These are phyloP conservation scores for Ophiosphaerella narmari DNA, from an alignment of 2,329 filamentous ascomycete species.

Conservation along the genomic window DNA sequence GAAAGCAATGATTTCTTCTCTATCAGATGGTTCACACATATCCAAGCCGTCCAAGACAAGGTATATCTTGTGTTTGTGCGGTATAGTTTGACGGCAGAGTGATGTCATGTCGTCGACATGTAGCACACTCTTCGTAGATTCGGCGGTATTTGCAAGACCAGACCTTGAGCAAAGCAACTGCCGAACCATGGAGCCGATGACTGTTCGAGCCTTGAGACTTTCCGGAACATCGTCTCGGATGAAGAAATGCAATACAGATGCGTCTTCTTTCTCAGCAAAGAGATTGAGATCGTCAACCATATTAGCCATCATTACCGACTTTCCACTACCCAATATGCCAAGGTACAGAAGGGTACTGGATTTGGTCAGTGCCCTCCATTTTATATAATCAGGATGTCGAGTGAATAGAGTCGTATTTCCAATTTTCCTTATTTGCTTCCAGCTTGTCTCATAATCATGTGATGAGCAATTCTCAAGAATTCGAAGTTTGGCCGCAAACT, in stretches of 20 bases:
- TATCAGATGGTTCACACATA: conserved; percentile 29
- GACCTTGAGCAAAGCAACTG: conserved; percentile 42
- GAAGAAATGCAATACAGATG: conserved; percentile 31
- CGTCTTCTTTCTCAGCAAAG: background rate
- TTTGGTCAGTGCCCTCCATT: conserved; percentile 28
- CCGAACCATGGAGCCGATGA: conserved; percentile 30
- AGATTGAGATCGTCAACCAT: conserved; percentile 39
- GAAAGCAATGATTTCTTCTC: conserved; percentile 15
- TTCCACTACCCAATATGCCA: conserved; percentile 52
- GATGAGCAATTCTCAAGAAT: conserved; percentile 49
- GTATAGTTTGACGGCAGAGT: conserved; percentile 19
- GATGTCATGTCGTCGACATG: conserved; percentile 22
- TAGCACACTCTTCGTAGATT: background rate
- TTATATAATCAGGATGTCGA: conserved; percentile 24
- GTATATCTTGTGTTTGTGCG: conserved; percentile 25
- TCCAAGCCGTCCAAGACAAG: conserved; percentile 45
- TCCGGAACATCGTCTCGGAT: conserved; percentile 25
- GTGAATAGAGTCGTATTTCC: conserved; percentile 43
- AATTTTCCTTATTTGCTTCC: conserved; percentile 50
- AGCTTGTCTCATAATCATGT: conserved; percentile 48
- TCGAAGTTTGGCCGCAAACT: conserved; percentile 23
- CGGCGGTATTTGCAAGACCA: conserved; percentile 15
- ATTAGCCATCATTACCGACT: conserved; percentile 53
- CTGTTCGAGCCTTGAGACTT: conserved; percentile 27
- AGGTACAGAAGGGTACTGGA: conserved; percentile 41